These are phyloP conservation scores for Jaenimonas drosophilae DNA, from an alignment of 208 protist genomes.

Conservation along the genomic window DNA sequence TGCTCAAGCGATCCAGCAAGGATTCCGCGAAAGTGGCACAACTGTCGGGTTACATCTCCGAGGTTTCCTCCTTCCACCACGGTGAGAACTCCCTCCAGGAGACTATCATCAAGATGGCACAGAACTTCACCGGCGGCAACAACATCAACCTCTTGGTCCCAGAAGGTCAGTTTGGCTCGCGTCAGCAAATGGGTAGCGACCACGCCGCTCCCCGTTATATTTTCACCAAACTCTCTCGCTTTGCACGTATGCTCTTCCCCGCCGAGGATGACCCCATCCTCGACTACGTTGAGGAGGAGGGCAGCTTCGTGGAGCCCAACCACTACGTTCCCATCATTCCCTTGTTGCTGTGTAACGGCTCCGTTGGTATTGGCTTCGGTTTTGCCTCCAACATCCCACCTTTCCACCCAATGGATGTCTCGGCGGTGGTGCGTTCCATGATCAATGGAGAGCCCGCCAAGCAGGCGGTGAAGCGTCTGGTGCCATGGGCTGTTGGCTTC, in stretches of 20 bases:
- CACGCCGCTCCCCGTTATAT: constrained; percentile 94
- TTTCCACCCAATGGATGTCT: constrained; percentile 96
- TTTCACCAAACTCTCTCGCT: constrained; percentile 92
- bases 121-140: constrained; percentile 98
- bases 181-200: constrained; percentile 97
- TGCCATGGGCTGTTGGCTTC: constrained; percentile 97
- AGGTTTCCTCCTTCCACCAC: constrained; percentile 99
- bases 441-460: constrained; percentile 79
- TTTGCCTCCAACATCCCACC: constrained; percentile 91
- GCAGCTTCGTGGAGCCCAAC: constrained; percentile 96
- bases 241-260: constrained; percentile 96
- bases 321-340: constrained; percentile 99
- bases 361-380: constrained; percentile 99
- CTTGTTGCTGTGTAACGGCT: constrained; percentile 99
- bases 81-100: constrained; percentile 96
- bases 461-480: constrained; percentile 59
- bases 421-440: constrained; percentile 79
- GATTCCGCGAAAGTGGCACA: constrained; percentile 98
- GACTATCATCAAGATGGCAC: constrained; percentile 99
- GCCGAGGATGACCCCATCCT: constrained; percentile 96
- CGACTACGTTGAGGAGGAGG: constrained; percentile 97
- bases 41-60: constrained; percentile 97
- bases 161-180: constrained; percentile 98
- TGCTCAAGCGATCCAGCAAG: constrained; percentile 81
- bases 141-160: constrained; percentile 99